phyloP scores from a whole-genome alignment of 345 rosid genomes.

The Murraya koenigii region DNA sequence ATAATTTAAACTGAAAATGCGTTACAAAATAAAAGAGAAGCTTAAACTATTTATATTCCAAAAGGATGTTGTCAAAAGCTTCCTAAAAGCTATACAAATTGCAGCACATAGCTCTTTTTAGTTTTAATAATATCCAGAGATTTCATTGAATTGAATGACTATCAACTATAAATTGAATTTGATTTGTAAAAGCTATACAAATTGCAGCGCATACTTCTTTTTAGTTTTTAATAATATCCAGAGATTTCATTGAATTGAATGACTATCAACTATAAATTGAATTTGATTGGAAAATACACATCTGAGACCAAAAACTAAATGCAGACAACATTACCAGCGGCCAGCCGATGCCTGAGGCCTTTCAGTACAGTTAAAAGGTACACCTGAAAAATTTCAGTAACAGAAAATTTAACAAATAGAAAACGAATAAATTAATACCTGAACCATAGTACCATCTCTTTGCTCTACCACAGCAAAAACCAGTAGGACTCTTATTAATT shows the following conservation, averaged over 20 bases:
- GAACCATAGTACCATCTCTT: neutral
- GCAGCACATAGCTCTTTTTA: neutral
- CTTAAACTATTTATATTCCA: neutral
- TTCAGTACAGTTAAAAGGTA: constrained; percentile 75
- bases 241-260: neutral
- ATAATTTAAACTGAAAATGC: neutral
- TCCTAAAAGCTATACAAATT: neutral
- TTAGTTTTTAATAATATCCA: neutral
- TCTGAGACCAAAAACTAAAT: neutral
- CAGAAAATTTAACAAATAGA: neutral
- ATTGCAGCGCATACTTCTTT: neutral
- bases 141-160: neutral
- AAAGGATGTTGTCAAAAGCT: neutral
- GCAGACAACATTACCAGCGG: constrained; percentile 62
- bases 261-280: neutral
- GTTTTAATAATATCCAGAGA: neutral
- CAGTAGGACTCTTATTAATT: neutral
- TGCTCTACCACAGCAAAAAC: neutral
- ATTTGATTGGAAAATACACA: neutral
- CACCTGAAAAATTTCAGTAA: constrained; percentile 52
- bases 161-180: neutral
- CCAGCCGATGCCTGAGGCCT: constrained; percentile 92
- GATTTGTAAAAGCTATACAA: neutral
- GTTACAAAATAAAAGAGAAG: neutral
- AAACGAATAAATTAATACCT: neutral